These are phyloP conservation scores for Lonicera japonica DNA, from an alignment of 129 eudicot genomes.

Conservation along the genomic window DNA sequence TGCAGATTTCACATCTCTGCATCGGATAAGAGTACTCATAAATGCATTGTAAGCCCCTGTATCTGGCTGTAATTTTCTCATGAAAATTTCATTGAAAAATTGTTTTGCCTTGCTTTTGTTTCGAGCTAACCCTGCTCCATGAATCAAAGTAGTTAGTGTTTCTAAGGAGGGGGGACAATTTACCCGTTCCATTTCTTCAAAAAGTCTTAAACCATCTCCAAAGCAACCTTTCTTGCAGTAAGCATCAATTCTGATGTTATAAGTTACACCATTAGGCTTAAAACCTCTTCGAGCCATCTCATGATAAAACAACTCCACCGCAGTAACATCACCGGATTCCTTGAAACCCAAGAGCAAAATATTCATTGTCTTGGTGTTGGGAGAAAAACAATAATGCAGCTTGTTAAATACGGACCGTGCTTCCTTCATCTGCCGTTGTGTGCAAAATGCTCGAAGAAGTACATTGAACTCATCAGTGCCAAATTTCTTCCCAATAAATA, in stretches of 20 bases:
- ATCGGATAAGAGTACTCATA: constrained; percentile 48
- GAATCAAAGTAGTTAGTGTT: constrained; percentile 74
- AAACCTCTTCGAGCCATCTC: constrained; percentile 82
- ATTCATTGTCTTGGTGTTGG: constrained; percentile 82
- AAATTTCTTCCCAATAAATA: constrained; percentile 44
- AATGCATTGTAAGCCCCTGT: constrained; percentile 68
- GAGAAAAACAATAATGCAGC: constrained; percentile 43
- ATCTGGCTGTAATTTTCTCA: constrained; percentile 52
- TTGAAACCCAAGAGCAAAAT: constrained; percentile 79
- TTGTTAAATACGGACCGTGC: constrained; percentile 64
- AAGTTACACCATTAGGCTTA: constrained; percentile 55
- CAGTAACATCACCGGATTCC: constrained; percentile 67
- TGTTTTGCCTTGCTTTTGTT: constrained; percentile 48
- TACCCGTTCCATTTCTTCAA: constrained; percentile 60
- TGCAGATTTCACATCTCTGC: constrained; percentile 49
- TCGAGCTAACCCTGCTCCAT: constrained; percentile 83
- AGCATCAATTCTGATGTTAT: constrained; percentile 74
- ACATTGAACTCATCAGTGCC: constrained; percentile 74
- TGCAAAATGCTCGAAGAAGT: constrained; percentile 73
- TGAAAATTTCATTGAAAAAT: constrained; percentile 46
- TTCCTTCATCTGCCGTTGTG: constrained; percentile 82
- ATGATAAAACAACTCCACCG: constrained; percentile 79
- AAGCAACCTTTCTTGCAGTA: constrained; percentile 64
- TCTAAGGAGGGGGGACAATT: constrained; percentile 46
- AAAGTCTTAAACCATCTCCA: constrained; percentile 54